Percentiles rank a stretch among this genome's conserved stretches.
phyloP scores from a whole-genome alignment of 2,329 filamentous ascomycete genomes.

The Ceratocystis diversiconidia region DNA sequence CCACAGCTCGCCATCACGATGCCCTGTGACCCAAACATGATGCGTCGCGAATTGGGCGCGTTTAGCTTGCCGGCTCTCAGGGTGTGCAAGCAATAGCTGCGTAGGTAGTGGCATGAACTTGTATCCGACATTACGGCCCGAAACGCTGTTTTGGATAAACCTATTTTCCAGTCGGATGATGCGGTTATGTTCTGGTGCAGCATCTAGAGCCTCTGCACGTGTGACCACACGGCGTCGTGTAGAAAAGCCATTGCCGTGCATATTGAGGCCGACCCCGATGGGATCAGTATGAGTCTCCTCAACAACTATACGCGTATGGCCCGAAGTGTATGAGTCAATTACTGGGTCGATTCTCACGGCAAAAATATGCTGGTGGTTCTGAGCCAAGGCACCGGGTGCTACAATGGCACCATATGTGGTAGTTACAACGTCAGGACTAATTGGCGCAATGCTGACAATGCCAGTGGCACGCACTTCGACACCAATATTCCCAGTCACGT shows the following conservation, averaged over 20 bases:
- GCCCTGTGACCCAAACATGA: conserved; percentile 35
- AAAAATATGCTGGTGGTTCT: conserved; percentile 60
- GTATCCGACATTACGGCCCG: conserved; percentile 36
- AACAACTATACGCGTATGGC: conserved; percentile 35
- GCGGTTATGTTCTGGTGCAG: conserved; percentile 39
- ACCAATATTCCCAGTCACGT: conserved; percentile 46
- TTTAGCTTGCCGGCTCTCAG: conserved; percentile 29
- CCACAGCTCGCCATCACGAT: conserved; percentile 37
- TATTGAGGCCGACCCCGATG: conserved; percentile 40
- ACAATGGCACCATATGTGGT: conserved; percentile 48
- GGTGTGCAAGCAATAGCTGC: conserved; percentile 34
- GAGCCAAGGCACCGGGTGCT: conserved; percentile 47
- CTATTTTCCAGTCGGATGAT: conserved; percentile 36
- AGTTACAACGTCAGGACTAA: conserved; percentile 38
- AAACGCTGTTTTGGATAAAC: conserved; percentile 32
- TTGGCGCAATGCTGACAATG: conserved; percentile 46
- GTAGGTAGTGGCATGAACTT: conserved; percentile 34
- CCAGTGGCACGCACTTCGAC: conserved; percentile 53
- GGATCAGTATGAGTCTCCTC: conserved; percentile 28
- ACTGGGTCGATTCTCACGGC: conserved; percentile 49
- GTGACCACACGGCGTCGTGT: conserved; percentile 35
- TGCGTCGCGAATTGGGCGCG: conserved; percentile 34
- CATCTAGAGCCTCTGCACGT: conserved; percentile 35
- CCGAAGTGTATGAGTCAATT: conserved; percentile 36
- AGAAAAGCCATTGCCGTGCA: conserved; percentile 46